Base-by-base conservation (phyloP, 768 basidiomycete genomes). In the Boletus speciosus region DNA sequence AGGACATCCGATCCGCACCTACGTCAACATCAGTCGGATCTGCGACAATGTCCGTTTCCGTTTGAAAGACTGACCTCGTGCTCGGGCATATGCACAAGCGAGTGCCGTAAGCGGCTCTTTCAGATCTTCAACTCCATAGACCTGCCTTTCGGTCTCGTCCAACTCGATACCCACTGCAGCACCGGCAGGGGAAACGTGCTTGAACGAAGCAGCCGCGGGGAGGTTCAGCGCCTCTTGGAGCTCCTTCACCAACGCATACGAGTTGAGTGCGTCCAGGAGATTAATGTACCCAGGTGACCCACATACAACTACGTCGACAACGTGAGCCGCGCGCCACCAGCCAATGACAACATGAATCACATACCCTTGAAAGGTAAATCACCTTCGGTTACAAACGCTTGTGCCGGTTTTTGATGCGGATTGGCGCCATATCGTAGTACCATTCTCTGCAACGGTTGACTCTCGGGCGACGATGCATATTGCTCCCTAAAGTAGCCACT, bases 201-300 rank as follows among this genome's bases (percentile, higher is more conserved):
- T 99, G 85, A 98, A 99, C 1, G 95, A 98, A 0, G 97, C 96
- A 12, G 97, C 96, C 14, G 97, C 97, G 16, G 97, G 95, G 43
- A 98, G 83, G 35, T 77, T 73, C 52, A 98, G 82, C 1, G 91
- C 91, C 54, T 84, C 90, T 43, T 92, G 85, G 4, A 99, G 82
- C 69, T 99, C 97, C 65, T 87, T 90, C 52, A 99, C 97, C 38
- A 99, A 82, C 1, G 92, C 95, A 66, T 89, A 99, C 4, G 96
- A 96, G 74, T 98, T 98, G 63, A 99, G 82, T 1, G 95, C 97
- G 66, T 98, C 97, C 49, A 99, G 79, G 7, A 98, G 83, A 76
- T 99, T 99, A 77, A 99, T 98, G 72, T 98, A 98, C 23, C 97
- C 97, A 10, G 97, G 97, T 8, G 95, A 93, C 10, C 97, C 96